Percentiles rank a stretch among this genome's conserved stretches.
These are phyloP conservation scores for Fraxinus excelsior DNA, from an alignment of 257 asterid genomes.

Conservation along the genomic window DNA sequence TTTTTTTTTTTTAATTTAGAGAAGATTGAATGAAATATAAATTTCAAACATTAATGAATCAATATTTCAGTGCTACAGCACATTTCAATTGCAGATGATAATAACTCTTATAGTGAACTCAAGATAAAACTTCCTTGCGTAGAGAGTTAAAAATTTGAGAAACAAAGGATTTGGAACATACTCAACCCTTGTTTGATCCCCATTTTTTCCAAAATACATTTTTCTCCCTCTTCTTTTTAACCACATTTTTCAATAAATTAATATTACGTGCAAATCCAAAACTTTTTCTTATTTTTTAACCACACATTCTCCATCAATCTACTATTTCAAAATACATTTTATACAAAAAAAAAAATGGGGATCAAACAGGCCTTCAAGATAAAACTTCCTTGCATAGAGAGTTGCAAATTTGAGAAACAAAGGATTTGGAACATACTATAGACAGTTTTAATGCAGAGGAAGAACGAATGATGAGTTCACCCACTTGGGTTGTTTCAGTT, in stretches of 20 bases:
- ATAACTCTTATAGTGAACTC: conserved; percentile 12
- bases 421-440: conserved; percentile 52
- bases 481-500: conserved; percentile 78
- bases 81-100: conserved; percentile 14
- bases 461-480: conserved; percentile 78
- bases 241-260: no score
- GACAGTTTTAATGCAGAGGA: conserved; percentile 70
- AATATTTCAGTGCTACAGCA: conserved; percentile 6
- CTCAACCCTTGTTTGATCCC: no score
- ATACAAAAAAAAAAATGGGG: no score
- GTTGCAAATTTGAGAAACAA: conserved; percentile 21
- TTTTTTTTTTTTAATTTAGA: neutral
- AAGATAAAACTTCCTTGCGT: conserved; percentile 14
- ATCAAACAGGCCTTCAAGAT: conserved; percentile 5
- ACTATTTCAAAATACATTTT: no score
- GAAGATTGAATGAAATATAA: neutral
- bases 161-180: conserved; percentile 5
- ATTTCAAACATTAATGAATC: neutral
- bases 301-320: no score
- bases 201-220: no score
- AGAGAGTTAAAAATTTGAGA: conserved; percentile 16
- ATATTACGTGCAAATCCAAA: no score
- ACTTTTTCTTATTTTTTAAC: no score
- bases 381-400: conserved; percentile 15
- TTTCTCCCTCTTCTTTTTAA: no score